phyloP scores from a whole-genome alignment of 441 rosid species.

The Corymbia citriodora region DNA sequence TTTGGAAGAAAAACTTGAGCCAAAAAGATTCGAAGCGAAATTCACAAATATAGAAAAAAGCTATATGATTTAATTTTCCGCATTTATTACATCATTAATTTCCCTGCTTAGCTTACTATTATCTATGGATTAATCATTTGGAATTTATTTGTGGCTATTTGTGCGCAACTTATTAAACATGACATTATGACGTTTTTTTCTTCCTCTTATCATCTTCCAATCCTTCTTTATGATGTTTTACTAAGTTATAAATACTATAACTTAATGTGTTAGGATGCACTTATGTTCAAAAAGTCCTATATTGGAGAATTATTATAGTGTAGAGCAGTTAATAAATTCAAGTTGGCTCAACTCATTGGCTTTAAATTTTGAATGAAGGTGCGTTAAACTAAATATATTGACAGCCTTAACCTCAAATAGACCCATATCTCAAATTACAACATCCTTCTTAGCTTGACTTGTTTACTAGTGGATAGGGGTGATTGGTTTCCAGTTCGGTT shows the following conservation, averaged over 20 bases:
- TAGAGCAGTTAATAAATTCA: not conserved
- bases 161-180: not conserved
- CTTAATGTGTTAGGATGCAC: not conserved
- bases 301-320: not conserved
- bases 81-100: not conserved
- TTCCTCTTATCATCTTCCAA: not conserved
- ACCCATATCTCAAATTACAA: rapidly evolving
- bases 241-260: not conserved
- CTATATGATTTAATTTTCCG: not conserved
- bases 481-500: too few species aligned
- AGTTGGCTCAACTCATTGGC: not conserved
- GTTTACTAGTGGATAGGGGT: not conserved
- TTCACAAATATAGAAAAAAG: not conserved
- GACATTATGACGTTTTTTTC: not conserved
- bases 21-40: too few species aligned
- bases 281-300: too few species aligned
- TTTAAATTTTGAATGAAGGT: too few species aligned
- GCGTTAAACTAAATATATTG: not conserved
- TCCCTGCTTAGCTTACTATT: not conserved
- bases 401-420: not conserved
- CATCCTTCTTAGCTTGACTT: too few species aligned
- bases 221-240: not conserved
- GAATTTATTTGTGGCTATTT: too few species aligned
- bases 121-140: rapidly evolving
- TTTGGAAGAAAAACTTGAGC: not conserved